Evolutionary conservation across 129 eudicot genomes (phyloP).

Genomic region (Flaveria bidentis): DNA sequence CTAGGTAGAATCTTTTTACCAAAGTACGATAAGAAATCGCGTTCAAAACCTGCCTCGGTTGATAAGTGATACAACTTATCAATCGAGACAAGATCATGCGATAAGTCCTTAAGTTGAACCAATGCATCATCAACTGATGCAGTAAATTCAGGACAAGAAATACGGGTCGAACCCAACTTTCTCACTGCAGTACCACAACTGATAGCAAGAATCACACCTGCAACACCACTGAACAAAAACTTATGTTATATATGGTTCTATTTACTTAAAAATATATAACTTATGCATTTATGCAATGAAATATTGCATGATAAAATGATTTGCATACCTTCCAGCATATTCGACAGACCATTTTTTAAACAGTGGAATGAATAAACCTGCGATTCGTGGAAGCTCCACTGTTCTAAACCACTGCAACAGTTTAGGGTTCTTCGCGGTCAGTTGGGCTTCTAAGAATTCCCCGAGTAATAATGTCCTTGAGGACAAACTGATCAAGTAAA

Average conservation of each 20-base stretch:
- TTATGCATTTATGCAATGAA: background rate
- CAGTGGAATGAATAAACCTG: constrained; percentile 59
- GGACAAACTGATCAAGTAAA: constrained; percentile 51
- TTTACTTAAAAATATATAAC: background rate
- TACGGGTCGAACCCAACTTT: constrained; percentile 56
- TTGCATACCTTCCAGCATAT: constrained; percentile 81
- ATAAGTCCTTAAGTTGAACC: constrained; percentile 62
- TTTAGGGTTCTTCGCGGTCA: constrained; percentile 49
- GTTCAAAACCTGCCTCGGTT: constrained; percentile 76
- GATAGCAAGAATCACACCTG: constrained; percentile 73
- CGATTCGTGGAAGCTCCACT: constrained; percentile 61
- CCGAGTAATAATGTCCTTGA: constrained; percentile 46
- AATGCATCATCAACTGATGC: constrained; percentile 51
- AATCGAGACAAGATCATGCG: constrained; percentile 56
- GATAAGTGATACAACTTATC: constrained; percentile 63
- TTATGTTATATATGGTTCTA: constrained; percentile 6
- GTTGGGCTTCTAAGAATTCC: constrained; percentile 53
- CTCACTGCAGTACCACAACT: constrained; percentile 66
- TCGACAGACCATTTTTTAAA: constrained; percentile 80
- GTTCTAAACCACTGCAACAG: constrained; percentile 62
- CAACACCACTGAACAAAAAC: constrained; percentile 70
- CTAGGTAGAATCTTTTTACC: constrained; percentile 66
- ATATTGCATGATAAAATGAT: background rate
- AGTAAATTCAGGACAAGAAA: constrained; percentile 47
- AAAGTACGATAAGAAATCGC: constrained; percentile 59